Base-by-base conservation (phyloP, 1,139 yeast genomes). In the Kazachstania sp. region DNA sequence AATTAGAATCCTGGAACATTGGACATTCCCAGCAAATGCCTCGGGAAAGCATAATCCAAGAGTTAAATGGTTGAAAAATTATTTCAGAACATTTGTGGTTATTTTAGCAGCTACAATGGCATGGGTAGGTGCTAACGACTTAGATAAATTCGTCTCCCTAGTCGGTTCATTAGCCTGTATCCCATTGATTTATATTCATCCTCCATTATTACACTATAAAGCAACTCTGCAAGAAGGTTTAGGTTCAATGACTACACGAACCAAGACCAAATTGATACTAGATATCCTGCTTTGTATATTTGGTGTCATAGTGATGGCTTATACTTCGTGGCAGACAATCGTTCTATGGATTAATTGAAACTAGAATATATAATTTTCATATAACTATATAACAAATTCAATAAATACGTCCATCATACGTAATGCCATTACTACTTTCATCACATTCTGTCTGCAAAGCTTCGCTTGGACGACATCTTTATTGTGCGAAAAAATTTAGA, bases 91-190 rank as follows among this genome's bases (percentile, higher is more conserved):
- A 39, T 51, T 65, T 3, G 71, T 87, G 49, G 97, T 90, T 3
- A 44, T 80, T 2, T 54, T 73, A 12, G 85, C 94, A 18, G 83
- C 92, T 3, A 55, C 76, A n/a, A 71, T 85, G 26, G 86, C 88
- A 2, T 79, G 79, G 73, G 67, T 74, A 9, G 90, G 90, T 16
- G 83, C 87, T 1, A 76, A 75, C 49, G 85, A 82, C 57, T 68
- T 83, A 50, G 97, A 92, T 65, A 83, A 83, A 65, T 92, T 92
- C 68, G 97, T 92, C 28, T 86, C 96, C 6, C 74, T 92, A 53
- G 86, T 86, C 51, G 98, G 98, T 3, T 85, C 95, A 54, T 81
- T 90, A 64, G 97, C 98, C 0, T 92, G 98, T 64, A 83, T 92
- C 51, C 98, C 98, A 5, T 75, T 92, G 67, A 95, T 92, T 46